A percentile compares a stretch with the other conserved stretches of the same genome.
phyloP scores from a whole-genome alignment of 2,329 filamentous ascomycete species.

The Chalaropsis thielavioides region DNA sequence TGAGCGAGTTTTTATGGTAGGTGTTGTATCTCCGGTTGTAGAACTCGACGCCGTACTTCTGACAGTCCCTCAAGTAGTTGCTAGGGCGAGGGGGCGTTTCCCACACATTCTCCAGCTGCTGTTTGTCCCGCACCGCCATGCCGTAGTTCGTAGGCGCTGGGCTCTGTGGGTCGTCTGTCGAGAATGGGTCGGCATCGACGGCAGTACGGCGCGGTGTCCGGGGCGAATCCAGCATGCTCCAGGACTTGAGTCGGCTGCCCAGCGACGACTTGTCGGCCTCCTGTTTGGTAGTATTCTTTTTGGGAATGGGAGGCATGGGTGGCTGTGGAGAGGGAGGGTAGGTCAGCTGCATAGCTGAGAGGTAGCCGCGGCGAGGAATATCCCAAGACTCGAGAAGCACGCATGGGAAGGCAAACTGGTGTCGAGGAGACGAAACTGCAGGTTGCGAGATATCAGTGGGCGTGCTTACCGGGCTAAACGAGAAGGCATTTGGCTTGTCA shows the following conservation, averaged over 20 bases:
- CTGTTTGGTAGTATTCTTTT: too few relatives aligned
- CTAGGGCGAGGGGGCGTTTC: neutral
- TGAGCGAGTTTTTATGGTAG: neutral
- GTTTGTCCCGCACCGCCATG: too few relatives aligned
- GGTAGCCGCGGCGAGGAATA: neutral
- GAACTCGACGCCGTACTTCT: neutral
- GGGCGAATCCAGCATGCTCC: neutral
- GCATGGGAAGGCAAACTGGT: neutral
- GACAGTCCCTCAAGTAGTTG: neutral
- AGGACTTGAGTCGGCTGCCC: neutral
- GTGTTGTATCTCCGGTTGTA: neutral
- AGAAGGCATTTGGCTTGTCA: neutral
- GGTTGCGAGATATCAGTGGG: neutral
- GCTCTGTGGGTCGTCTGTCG: too few relatives aligned
- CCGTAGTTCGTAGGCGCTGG: too few relatives aligned
- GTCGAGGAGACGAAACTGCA: neutral
- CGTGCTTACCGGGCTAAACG: neutral
- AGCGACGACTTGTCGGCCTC: neutral
- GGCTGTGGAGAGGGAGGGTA: neutral
- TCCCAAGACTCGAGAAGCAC: neutral
- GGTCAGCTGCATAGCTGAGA: neutral
- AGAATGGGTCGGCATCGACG: too few relatives aligned
- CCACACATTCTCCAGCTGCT: too few relatives aligned
- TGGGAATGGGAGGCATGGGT: neutral
- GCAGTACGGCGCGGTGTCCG: neutral